Base-by-base conservation (phyloP, 352 stramenopile genomes). In the Pythium aristosporum region DNA sequence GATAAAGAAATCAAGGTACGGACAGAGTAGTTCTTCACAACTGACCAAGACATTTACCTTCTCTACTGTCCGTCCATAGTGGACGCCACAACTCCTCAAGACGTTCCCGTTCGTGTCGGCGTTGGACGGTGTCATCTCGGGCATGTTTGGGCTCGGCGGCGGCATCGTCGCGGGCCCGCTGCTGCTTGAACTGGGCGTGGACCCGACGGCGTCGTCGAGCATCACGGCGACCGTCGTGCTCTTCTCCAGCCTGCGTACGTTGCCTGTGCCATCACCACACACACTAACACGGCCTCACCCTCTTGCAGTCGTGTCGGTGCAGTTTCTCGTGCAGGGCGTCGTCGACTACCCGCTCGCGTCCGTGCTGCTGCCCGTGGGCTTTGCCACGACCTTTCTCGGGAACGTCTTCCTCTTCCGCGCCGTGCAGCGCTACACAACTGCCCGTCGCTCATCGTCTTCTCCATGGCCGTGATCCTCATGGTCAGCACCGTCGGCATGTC, bases 71-170 rank as follows among this genome's bases (percentile, higher is more conserved):
- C 25, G 28, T 11, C 2, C 3, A 5, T 59, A 92, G 63, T 81
- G 73, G 72, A 82, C 82, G 18, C 67, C 79, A 3, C 61, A 75
- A 13, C 88, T 77, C 34, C 76, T 92, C 32, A 68, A 77, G 18
- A 80, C 92, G 36, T 99, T 98, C 75, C 94, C 94, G 0, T 49
- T 87, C 0, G 70, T 98, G 37, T 96, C 89, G 56, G 81, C 94
- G 49, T 72, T 92, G 5, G 94, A 95, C 13, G 96, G 95, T 21
- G 81, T 96, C 39, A 88, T 97, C 64, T 89, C 92, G 3, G 95
- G 95, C 16, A 92, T 98, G 84, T 98, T 99, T 71, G 96, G 95
- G 12, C 87, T 98, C 18, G 96, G 94, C 13, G 96, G 96, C 47
- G 96, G 95, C 32, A 98, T 98, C 55, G 91, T 99, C 47, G 98